A percentile compares a stretch with the other conserved stretches of the same genome.
These are phyloP conservation scores for Lachnellula cervina DNA, from an alignment of 2,329 filamentous ascomycete species.

Conservation along the genomic window DNA sequence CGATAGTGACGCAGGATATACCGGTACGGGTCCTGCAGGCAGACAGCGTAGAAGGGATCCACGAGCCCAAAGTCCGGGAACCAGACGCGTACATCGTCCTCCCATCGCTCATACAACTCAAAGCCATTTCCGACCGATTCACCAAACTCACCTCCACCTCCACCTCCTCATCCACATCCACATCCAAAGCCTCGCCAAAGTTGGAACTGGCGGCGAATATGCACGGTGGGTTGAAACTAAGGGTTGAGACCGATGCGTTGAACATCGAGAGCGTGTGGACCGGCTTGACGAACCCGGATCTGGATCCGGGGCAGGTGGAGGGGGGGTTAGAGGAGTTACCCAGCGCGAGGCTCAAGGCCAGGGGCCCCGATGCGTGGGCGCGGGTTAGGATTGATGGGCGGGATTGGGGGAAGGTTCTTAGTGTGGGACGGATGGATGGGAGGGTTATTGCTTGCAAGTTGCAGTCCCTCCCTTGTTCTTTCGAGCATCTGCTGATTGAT, in stretches of 20 bases:
- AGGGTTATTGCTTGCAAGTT: slow-evolving; percentile 81
- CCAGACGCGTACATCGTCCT: slow-evolving; percentile 92
- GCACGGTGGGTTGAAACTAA: slow-evolving; percentile 79
- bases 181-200: slow-evolving; percentile 48
- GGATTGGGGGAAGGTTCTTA: slow-evolving; percentile 93
- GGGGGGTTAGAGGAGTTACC: slow-evolving; percentile 71
- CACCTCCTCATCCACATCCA: slow-evolving; percentile 13
- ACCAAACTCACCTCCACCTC: slow-evolving; percentile 65
- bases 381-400: slow-evolving; percentile 86
- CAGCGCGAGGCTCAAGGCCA: slow-evolving; percentile 70
- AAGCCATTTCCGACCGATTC: slow-evolving; percentile 91
- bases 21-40: slow-evolving; percentile 87
- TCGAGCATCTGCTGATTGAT: slow-evolving; percentile 17
- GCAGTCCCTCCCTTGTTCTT: slow-evolving; percentile 1
- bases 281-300: slow-evolving; percentile 77
- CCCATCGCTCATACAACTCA: slow-evolving; percentile 80
- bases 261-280: slow-evolving; percentile 84
- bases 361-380: slow-evolving; percentile 79
- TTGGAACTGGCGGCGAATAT: slow-evolving; percentile 90
- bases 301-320: slow-evolving; percentile 71
- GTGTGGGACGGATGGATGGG: slow-evolving; percentile 82
- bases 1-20: slow-evolving; percentile 90
- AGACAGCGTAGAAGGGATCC: slow-evolving; percentile 81
- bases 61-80: slow-evolving; percentile 85
- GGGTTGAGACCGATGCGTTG: slow-evolving; percentile 76